Conservation (phyloP, 2,329 filamentous ascomycete genomes). For the Aspergillus puulaauensis region DNA sequence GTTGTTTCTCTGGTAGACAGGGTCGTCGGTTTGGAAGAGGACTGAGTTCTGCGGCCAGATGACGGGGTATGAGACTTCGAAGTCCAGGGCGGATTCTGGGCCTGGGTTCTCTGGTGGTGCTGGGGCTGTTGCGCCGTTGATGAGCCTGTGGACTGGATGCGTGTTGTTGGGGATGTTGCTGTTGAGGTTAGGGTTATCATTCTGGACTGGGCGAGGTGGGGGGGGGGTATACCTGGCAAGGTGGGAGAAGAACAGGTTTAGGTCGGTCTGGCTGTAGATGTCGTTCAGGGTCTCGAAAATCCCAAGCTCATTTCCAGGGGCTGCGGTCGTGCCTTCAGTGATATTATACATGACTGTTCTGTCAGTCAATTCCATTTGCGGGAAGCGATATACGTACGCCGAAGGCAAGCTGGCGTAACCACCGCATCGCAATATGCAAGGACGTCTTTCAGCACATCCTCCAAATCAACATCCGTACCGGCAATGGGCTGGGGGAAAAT, state of each 20-base stretch:
- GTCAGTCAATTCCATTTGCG: constrained; percentile 3
- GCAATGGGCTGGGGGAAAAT: background rate
- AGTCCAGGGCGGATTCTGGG: constrained; percentile 56
- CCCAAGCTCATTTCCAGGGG: constrained; percentile 44
- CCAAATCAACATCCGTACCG: background rate
- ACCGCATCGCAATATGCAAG: constrained; percentile 28
- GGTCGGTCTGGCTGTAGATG: constrained; percentile 46
- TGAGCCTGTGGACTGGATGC: constrained; percentile 47
- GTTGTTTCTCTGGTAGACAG: constrained; percentile 38
- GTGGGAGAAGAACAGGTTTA: constrained; percentile 42
- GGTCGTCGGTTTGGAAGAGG: constrained; percentile 53
- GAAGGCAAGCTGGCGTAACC: constrained; percentile 45
- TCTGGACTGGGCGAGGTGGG: background rate
- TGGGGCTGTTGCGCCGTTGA: constrained; percentile 48
- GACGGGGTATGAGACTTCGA: constrained; percentile 51
- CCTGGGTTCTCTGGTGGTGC: constrained; percentile 34
- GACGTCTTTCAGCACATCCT: constrained; percentile 1
- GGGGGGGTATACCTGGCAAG: constrained; percentile 27
- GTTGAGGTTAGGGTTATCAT: background rate
- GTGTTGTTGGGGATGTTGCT: constrained; percentile 40
- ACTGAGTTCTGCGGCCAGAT: constrained; percentile 54
- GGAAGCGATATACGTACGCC: constrained; percentile 17
- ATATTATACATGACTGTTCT: constrained; percentile 44
- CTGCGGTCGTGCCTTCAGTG: constrained; percentile 38
- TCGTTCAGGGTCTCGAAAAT: constrained; percentile 49